Percentiles rank a stretch among this genome's conserved stretches.
Conservation (phyloP, 371 early-diverging fungal species). For the Dichotomocladium elegans region DNA sequence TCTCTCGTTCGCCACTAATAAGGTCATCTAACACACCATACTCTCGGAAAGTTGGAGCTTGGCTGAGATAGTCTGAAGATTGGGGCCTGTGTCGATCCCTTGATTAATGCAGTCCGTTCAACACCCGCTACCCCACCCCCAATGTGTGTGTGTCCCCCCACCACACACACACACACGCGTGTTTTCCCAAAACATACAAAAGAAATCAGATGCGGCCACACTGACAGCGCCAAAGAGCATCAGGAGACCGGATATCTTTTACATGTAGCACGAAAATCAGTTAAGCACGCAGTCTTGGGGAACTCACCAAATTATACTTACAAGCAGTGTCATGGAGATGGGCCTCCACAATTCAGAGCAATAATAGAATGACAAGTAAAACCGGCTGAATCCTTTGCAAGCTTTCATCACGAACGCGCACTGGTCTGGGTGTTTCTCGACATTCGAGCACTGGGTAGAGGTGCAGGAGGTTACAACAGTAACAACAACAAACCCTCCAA, state of each 20-base stretch:
- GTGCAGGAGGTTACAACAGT: neutral
- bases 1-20: neutral
- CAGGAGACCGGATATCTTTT: conserved; percentile 30
- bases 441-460: conserved; percentile 23
- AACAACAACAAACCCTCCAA: neutral
- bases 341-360: conserved; percentile 48
- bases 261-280: no score
- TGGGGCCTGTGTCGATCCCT: conserved; percentile 25
- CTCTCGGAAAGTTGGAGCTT: conserved; percentile 62
- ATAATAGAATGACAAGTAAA: conserved; percentile 57
- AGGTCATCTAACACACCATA: conserved; percentile 47
- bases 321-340: conserved; percentile 21
- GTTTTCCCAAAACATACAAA: conserved; percentile 41
- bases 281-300: no score
- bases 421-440: conserved; percentile 30
- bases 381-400: conserved; percentile 36
- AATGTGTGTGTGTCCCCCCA: no score
- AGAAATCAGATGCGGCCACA: conserved; percentile 67
- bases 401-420: conserved; percentile 32
- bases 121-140: no score
- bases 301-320: conserved; percentile 14
- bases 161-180: neutral
- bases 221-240: conserved; percentile 61
- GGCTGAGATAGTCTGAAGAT: conserved; percentile 12
- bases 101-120: no score